These are phyloP conservation scores for Pythium oligandrum DNA, from an alignment of 352 stramenopile genomes.

Conservation along the genomic window DNA sequence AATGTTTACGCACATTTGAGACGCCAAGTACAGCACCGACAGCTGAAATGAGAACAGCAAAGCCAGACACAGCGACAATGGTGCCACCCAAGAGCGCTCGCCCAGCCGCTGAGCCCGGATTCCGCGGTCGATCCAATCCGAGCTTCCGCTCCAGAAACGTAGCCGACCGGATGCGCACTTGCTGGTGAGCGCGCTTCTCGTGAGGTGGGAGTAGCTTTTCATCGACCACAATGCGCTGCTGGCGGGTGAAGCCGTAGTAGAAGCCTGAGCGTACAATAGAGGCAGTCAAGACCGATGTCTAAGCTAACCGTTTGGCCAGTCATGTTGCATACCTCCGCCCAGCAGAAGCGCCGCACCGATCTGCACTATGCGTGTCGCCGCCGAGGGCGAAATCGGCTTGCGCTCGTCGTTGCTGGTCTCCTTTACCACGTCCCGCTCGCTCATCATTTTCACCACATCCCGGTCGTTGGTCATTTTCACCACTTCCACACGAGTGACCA, in stretches of 20 bases:
- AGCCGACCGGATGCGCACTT: constrained; percentile 16
- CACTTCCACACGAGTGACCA: background rate
- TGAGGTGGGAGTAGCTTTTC: constrained; percentile 25
- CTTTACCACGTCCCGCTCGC: background rate
- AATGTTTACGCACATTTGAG: constrained; percentile 26
- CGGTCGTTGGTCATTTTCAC: background rate
- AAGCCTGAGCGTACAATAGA: constrained; percentile 28
- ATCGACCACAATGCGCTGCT: constrained; percentile 28
- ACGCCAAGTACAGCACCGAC: constrained; percentile 29
- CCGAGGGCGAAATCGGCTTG: background rate
- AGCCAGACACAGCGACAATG: constrained; percentile 36
- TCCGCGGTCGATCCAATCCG: constrained; percentile 31
- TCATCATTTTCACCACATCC: background rate
- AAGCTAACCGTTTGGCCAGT: background rate
- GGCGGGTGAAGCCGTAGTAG: constrained; percentile 51
- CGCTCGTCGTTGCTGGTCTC: background rate
- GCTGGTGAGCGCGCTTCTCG: background rate
- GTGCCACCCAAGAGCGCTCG: constrained; percentile 49
- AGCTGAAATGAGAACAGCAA: constrained; percentile 28
- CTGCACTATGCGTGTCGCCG: constrained; percentile 20
- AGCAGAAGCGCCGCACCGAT: constrained; percentile 34
- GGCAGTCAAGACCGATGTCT: background rate
- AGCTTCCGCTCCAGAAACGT: constrained; percentile 38
- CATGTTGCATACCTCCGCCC: constrained; percentile 26
- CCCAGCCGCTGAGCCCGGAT: constrained; percentile 27